Evolutionary conservation across 495 filamentous ascomycete genomes (phyloP), one percentile per base, ranked within the genome.

Genomic region (Neurospora sp.): DNA sequence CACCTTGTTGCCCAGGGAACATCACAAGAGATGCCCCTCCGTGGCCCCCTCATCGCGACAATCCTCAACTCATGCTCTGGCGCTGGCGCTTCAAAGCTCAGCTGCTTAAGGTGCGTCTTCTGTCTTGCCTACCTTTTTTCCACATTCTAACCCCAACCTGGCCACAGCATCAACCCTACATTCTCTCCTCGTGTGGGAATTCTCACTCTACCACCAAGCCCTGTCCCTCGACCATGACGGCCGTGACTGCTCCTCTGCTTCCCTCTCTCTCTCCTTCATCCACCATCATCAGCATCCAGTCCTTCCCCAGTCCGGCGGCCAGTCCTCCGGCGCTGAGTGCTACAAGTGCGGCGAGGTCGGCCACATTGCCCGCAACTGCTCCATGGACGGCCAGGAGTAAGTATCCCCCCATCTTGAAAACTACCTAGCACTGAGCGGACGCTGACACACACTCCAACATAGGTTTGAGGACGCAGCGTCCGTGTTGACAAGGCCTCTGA

Each of bases 281-380:
- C n/a, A n/a, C n/a, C n/a, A n/a, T n/a, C n/a, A n/a, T n/a, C n/a
- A n/a, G n/a, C n/a, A n/a, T n/a, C n/a, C n/a, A n/a, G n/a, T n/a
- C n/a, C n/a, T n/a, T n/a, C n/a, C n/a, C 73, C 86, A 84, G 62
- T 79, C 80, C 76, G 85, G 81, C 72, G 83, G 81, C 72, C 77
- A 80, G 71, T 80, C 82, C 70, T 72, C 76, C 69, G 79, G 82
- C 23, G 82, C 80, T 78, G 87, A 98, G 83, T 99, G 96, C 90
- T 99, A 99, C 91, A 98, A 98, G 90, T 99, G 96, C 85, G 94
- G 94, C 70, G 92, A 97, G 86, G 88, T 94, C 73, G 96, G 96
- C 72, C 96, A 98, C 88, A 98, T 98, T 82, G 96, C 95, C 69
- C 93, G 95, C 74, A 97, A 96, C 88, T 98, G 96, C 90, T 84